Base-by-base conservation (phyloP, 2,329 filamentous ascomycete species). In the Pseudogymnoascus sp. region DNA sequence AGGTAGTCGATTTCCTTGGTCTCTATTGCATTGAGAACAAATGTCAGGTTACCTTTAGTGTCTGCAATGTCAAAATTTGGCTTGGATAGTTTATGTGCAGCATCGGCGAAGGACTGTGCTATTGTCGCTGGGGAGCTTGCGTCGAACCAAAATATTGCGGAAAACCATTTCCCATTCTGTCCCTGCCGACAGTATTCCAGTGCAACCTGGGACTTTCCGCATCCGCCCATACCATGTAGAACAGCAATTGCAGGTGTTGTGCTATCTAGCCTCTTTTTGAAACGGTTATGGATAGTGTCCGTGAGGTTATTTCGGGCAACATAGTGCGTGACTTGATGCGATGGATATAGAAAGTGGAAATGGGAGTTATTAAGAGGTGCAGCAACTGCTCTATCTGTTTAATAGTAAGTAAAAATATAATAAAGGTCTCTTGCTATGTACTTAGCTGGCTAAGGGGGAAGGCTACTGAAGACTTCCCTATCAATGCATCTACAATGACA, bases 141-240 rank as follows among this genome's bases (percentile, higher is more conserved):
- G 52, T 69, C 59, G n/a, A 68, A 38, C 68, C 67, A 69, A 14
- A 66, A 68, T 5, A 68, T 64, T 1, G 62, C 19, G 2, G 61
- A 49, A 7, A 65, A 52, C 7, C 61, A 61, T 35, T 64, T 64
- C 14, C 62, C 37, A 26, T 37, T 39, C 11, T 60, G 58, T 26
- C 33, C 58, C 21, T 52, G 61, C 6, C 61, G 60, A 49, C 67
- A 68, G 23, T 67, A 63, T 49, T 68, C 62, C 1, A 68, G 65
- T n/a, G 65, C 67, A 31, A 68, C 63, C 35, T 69, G 68, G 6
- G 67, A 66, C 49, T 69, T 69, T 5, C 68, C 68, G 60, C 68
- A 66, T 1, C 68, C 68, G 11, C 67, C 67, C 14, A 69, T 60
- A 10, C 65, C 68, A 2, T 63, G 49, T 2, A 69, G 31, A 6